phyloP scores from a whole-genome alignment of 2,329 filamentous ascomycete species.

The Aspergillus sp. region DNA sequence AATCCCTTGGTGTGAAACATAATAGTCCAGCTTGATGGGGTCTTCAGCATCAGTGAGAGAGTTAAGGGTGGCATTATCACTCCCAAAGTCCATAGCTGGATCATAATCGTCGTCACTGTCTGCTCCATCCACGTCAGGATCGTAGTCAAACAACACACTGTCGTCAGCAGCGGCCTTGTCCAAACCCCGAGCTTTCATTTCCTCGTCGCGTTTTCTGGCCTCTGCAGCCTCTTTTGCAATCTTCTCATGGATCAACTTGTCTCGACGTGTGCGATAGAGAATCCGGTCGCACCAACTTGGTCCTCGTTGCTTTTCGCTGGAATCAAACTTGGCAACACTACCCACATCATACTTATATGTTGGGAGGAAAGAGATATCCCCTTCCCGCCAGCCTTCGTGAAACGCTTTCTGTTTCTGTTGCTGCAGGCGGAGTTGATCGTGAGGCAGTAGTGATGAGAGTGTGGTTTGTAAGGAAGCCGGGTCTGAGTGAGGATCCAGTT shows the following conservation, averaged over 20 bases:
- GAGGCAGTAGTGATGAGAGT: conserved; percentile 78
- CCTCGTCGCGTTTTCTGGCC: conserved; percentile 71
- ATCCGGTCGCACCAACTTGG: conserved; percentile 98
- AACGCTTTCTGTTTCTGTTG: conserved; percentile 78
- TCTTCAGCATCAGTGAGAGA: conserved; percentile 42
- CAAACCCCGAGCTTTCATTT: conserved; percentile 79
- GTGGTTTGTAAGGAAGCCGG: conserved; percentile 87
- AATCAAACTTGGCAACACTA: conserved; percentile 89
- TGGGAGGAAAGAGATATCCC: conserved; percentile 80
- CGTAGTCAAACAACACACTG: conserved; percentile 83
- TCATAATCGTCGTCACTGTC: conserved; percentile 57
- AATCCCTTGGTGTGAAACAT: conserved; percentile 84
- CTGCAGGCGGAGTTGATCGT: conserved; percentile 78
- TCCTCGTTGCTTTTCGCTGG: conserved; percentile 87
- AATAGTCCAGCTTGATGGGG: conserved; percentile 61
- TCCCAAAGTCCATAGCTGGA: conserved; percentile 52
- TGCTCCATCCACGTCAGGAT: conserved; percentile 74
- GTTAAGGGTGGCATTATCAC: conserved; percentile 34
- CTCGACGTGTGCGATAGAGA: conserved; percentile 73
- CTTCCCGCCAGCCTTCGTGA: conserved; percentile 89
- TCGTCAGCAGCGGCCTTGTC: conserved; percentile 74
- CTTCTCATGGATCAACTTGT: conserved; percentile 65
- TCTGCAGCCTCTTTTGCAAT: conserved; percentile 64
- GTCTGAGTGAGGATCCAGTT: conserved; percentile 70
- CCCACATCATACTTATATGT: conserved; percentile 98